Evolutionary conservation across 2,329 filamentous ascomycete species (phyloP), one percentile per base, ranked within the genome.

Genomic region (Colletotrichum falcatum): DNA sequence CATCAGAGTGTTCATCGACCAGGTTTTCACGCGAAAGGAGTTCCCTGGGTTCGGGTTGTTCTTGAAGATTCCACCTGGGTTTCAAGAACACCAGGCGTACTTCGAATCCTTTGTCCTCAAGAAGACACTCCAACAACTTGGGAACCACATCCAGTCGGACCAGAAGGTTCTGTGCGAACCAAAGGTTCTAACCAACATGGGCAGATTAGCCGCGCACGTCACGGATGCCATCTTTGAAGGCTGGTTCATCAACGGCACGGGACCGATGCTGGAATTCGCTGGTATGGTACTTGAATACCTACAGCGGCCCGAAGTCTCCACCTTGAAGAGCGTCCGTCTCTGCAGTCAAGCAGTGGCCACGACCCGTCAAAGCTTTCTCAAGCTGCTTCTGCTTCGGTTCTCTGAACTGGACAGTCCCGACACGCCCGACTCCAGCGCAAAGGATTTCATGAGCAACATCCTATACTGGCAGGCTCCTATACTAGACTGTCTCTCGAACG

Each of bases 381-480:
- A 92, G 71, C 88, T 97, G 6, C 89, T 94, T 6, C 84, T 98
- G 23, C 86, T 98, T 39, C 89, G 91, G 71, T 85, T 99, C 5
- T 97, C 95, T 0, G 94, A 97, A 75, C 87, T 95, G 61, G 93
- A 97, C 60, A 91, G 92, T 42, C 81, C 86, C 1, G 84, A 89
- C 63, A 85, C 84, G 1, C 82, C 87, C 3, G 88, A 92, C 67
- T 78, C 82, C 8, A 90, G 94, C 58, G 89, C 90, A 0, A 86
- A 92, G 33, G 83, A 87, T 0, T 94, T 97, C 68, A 88, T 99
- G 80, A 88, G 93, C 70, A 95, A 94, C 77, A 89, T 99, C 75
- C 90, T 94, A 0, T 98, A 98, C 79, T 99, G 96, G 96, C 96
- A 98, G 79, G 94, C 94, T 26, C 93, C 97, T 23, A 90, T 99